Percentiles rank a stretch among this genome's conserved stretches.
phyloP scores from a whole-genome alignment of 2,329 filamentous ascomycete species.

The Diaporthe nobilis region DNA sequence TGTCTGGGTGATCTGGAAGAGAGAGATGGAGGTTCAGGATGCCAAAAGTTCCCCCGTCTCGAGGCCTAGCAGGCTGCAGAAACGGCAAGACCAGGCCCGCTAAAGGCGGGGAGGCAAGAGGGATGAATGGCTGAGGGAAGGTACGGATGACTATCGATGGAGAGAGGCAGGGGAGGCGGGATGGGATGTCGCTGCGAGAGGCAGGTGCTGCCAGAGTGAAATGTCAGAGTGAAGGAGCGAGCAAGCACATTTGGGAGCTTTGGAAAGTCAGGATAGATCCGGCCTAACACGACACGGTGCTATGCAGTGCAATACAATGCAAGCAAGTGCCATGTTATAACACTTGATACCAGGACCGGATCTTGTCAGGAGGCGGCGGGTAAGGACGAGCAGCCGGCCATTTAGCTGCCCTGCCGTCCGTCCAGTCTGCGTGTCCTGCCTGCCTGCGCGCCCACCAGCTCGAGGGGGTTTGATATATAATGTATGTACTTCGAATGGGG shows the following conservation, averaged over 20 bases:
- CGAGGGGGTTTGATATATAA: neutral
- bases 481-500: constrained; percentile 7
- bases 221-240: constrained; percentile 3
- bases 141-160: constrained; percentile 3
- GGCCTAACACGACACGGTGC: neutral
- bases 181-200: constrained; percentile 19
- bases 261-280: constrained; percentile 6
- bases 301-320: constrained; percentile 1
- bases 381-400: neutral
- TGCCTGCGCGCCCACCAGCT: neutral
- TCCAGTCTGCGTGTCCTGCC: neutral
- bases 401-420: neutral
- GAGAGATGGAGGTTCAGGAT: constrained; percentile 5
- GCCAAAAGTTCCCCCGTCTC: neutral
- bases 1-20: neutral
- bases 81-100: constrained; percentile 25
- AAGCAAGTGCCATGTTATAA: neutral
- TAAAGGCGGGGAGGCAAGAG: constrained; percentile 26
- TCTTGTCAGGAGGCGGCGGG: neutral
- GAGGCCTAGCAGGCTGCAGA: constrained; percentile 29
- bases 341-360: constrained; percentile 11
- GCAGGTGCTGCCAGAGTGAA: constrained; percentile 15
- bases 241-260: neutral
- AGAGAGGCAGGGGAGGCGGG: constrained; percentile 10
- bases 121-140: neutral